Percentiles rank a stretch among this genome's conserved stretches.
phyloP scores from a whole-genome alignment of 108 stramenopile species.

The Licmophora abbreviata region DNA sequence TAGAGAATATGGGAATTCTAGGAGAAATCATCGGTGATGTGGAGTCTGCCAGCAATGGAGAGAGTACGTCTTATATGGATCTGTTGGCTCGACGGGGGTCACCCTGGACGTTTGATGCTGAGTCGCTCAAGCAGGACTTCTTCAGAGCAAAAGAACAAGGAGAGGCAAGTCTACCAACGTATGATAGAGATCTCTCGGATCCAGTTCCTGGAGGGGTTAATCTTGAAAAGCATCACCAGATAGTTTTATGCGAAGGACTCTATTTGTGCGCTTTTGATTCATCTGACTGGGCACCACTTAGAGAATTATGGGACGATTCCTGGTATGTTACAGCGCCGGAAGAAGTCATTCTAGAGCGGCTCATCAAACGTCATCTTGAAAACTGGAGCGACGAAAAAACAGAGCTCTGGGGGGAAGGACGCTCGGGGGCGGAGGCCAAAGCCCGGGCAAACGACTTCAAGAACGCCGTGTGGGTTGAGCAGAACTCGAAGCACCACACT shows the following conservation, averaged over 20 bases:
- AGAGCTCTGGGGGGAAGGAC: no score
- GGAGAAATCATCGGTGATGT: constrained; percentile 26
- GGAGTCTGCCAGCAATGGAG: no score
- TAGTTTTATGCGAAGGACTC: constrained; percentile 65
- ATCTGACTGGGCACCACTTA: constrained; percentile 34
- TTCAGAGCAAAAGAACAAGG: constrained; percentile 21
- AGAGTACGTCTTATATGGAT: no score
- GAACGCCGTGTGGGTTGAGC: no score
- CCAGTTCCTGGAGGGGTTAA: constrained; percentile 36
- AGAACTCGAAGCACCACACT: no score
- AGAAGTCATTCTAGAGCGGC: constrained; percentile 29
- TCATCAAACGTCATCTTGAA: constrained; percentile 42
- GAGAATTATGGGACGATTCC: constrained; percentile 52
- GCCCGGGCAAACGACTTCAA: no score
- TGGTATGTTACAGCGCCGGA: constrained; percentile 44
- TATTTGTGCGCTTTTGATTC: constrained; percentile 27
- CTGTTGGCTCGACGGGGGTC: constrained; percentile 64
- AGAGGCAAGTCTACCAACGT: constrained; percentile 37
- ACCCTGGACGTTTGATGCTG: constrained; percentile 68
- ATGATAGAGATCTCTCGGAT: constrained; percentile 46
- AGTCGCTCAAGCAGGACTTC: constrained; percentile 26
- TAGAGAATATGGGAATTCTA: constrained; percentile 26
- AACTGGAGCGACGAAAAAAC: constrained; percentile 37
- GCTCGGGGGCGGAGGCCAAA: no score
- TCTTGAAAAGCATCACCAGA: constrained; percentile 24